Evolutionary conservation across 306 rosid species (phyloP).

Genomic region (Ormosia emarginata): DNA sequence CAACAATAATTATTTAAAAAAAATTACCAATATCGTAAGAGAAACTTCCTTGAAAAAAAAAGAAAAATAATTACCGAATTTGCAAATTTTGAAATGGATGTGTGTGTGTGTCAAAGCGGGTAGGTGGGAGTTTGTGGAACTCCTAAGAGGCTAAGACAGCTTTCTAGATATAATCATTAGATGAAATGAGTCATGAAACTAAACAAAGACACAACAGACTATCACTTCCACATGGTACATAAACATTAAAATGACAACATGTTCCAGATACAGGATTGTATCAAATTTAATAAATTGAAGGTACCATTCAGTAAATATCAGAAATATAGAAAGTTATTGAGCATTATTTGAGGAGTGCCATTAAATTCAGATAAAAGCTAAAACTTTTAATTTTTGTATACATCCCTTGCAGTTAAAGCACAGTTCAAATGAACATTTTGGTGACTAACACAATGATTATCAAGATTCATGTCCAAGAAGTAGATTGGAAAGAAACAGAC

Average conservation of each 20-base stretch:
- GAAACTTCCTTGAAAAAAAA: not conserved
- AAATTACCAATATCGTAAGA: not conserved
- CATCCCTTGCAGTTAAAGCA: not conserved
- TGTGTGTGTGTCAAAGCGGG: not conserved
- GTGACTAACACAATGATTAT: not conserved
- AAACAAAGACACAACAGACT: not conserved
- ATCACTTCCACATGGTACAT: not conserved
- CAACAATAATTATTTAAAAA: not conserved
- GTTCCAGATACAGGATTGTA: not conserved
- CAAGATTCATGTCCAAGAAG: not conserved
- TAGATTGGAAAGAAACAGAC: not conserved
- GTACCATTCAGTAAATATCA: not conserved
- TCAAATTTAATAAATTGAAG: not conserved
- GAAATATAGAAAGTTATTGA: not conserved
- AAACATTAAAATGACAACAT: not conserved
- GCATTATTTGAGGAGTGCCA: not conserved
- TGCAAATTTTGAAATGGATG: not conserved
- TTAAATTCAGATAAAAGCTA: not conserved
- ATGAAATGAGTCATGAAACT: not conserved
- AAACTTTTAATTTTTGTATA: not conserved
- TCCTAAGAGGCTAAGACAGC: not conserved
- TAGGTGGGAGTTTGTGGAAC: not conserved
- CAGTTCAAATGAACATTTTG: conserved; percentile 3
- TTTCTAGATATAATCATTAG: not conserved
- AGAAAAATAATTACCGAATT: not conserved